Conservation (phyloP, 352 stramenopile species). For the Pythium phragmiticola region DNA sequence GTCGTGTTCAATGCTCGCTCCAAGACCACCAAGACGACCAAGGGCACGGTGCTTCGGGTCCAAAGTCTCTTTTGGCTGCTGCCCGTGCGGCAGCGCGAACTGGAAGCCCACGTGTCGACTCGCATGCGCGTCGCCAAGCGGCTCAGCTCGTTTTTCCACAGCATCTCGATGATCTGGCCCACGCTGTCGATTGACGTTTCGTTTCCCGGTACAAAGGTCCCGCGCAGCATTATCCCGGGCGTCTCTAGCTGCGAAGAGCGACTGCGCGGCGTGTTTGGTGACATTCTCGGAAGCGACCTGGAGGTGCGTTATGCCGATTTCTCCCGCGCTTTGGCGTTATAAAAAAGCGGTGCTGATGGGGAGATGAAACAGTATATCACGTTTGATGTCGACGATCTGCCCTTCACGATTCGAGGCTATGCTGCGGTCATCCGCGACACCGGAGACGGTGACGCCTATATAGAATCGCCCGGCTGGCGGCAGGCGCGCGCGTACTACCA, state of each 20-base stretch:
- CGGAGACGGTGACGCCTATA: constrained; percentile 29
- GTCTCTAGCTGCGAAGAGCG: constrained; percentile 19
- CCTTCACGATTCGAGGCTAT: constrained; percentile 54
- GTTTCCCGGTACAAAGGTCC: constrained; percentile 34
- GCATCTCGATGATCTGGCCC: constrained; percentile 76
- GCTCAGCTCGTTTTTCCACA: constrained; percentile 50
- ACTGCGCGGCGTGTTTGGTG: constrained; percentile 17
- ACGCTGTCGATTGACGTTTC: constrained; percentile 53
- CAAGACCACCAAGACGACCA: constrained; percentile 20
- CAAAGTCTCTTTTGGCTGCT: constrained; percentile 61
- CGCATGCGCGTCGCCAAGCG: constrained; percentile 34
- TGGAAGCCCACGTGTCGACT: constrained; percentile 38
- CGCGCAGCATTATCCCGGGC: constrained; percentile 4
- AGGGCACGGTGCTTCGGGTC: constrained; percentile 52
- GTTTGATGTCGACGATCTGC: constrained; percentile 8
- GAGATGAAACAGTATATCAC: constrained; percentile 17
- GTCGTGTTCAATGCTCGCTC: constrained; percentile 58
- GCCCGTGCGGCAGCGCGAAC: constrained; percentile 47
- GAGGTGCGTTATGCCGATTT: constrained; percentile 5
- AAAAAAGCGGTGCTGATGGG: not conserved
- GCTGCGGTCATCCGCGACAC: constrained; percentile 45
- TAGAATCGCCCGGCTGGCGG: constrained; percentile 34
- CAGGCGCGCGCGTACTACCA: constrained; percentile 76
- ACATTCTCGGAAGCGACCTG: constrained; percentile 16
- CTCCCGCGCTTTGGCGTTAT: not conserved